Evolutionary conservation across 768 basidiomycete genomes (phyloP).

Genomic region (Amanita thiersii): DNA sequence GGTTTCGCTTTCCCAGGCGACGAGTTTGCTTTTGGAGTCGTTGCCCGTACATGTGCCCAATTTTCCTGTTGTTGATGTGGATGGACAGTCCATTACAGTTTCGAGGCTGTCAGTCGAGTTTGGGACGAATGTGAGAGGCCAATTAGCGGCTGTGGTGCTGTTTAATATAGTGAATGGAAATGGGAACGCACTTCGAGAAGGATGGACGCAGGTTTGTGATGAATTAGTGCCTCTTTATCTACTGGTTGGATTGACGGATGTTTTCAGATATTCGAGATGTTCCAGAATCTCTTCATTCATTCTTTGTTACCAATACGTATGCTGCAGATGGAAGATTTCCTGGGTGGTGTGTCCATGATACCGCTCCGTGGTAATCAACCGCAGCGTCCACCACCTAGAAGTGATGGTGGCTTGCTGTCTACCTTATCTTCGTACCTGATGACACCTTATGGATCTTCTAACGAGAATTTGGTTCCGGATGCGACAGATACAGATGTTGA

Average conservation of each 20-base stretch:
- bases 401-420: slow-evolving; percentile 89
- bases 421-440: slow-evolving; percentile 93
- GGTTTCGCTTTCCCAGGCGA: slow-evolving; percentile 85
- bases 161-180: slow-evolving; percentile 98
- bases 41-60: slow-evolving; percentile 67
- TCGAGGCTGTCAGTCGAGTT: slow-evolving; percentile 90
- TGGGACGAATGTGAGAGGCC: slow-evolving; percentile 91
- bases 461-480: slow-evolving; percentile 73
- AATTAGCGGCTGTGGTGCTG: slow-evolving; percentile 92
- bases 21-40: slow-evolving; percentile 72
- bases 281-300: slow-evolving; percentile 91
- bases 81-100: slow-evolving; percentile 83
- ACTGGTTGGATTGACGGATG: slow-evolving; percentile 3
- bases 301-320: slow-evolving; percentile 84
- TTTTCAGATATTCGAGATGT: slow-evolving; percentile 94
- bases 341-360: slow-evolving; percentile 90
- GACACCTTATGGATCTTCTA: slow-evolving; percentile 78
- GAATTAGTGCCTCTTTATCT: neutral
- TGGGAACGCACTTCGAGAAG: slow-evolving; percentile 86
- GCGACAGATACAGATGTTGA: slow-evolving; percentile 91
- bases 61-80: slow-evolving; percentile 85
- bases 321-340: slow-evolving; percentile 97
- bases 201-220: slow-evolving; percentile 77
- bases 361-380: slow-evolving; percentile 76
- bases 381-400: slow-evolving; percentile 49